Evolutionary conservation across 2,329 filamentous ascomycete species (phyloP), one percentile per base, ranked within the genome.

Genomic region (Chaetomium sp.): DNA sequence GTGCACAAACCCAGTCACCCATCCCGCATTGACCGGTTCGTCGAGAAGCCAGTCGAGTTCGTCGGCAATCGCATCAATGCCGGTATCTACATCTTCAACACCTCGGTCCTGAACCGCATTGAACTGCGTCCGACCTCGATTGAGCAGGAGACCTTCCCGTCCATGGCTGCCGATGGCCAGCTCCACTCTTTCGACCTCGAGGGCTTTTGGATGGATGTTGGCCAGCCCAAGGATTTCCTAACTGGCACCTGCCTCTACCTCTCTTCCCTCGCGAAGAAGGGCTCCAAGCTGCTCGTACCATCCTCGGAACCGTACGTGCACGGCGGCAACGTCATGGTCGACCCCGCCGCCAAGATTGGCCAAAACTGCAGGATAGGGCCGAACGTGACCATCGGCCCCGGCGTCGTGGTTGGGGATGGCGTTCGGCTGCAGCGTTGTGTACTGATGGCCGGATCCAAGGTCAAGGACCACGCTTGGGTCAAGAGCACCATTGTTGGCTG

Each of bases 121-220:
- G 92, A 97, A 74, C 85, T 97, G 63, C 89, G 92, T 60, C 94
- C 94, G 43, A 97, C 92, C 50, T 96, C 91, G 6, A 99, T 97
- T 70, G 92, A 99, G 77, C 92, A 97, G 77, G 94, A 97, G 78
- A 96, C 91, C 37, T 99, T 99, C 88, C 92, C 92, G 47, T 85
- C 89, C 65, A 94, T 97, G 72, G 88, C 88, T 74, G 85, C 81
- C 67, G 92, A 96, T 67, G 90, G 90, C 62, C 83, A 92, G 74
- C 79, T 97, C 61, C 92, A 97, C 80, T 96, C 90, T 1, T 96
- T 95, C 70, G 92, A 97, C 70, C 84, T 97, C 35, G 91, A 96
- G 64, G 91, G 92, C 65, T 97, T 95, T 84, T 97, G 92, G 92
- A 97, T 97, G 92, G 92, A 97, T 66, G 90, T 99, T 62, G 92